Evolutionary conservation across 2,329 filamentous ascomycete species (phyloP), one percentile per base, ranked within the genome.

Genomic region (Coniochaeta sp.): DNA sequence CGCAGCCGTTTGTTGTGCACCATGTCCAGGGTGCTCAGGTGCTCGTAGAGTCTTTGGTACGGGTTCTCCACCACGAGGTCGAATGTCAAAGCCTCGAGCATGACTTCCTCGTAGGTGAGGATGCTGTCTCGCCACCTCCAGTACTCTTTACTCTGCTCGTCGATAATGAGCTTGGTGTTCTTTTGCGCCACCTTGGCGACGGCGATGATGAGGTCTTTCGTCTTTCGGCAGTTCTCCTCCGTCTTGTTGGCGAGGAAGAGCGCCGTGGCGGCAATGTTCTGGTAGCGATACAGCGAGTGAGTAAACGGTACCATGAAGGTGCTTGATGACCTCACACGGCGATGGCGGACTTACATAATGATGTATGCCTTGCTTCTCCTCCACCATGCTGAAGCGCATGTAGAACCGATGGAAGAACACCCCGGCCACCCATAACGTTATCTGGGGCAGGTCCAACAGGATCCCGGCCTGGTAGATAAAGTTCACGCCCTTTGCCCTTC

Each of bases 81-180:
- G 73, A 99, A 99, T 62, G 93, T 98, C 19, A 99, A 80, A 54
- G 87, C 86, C 73, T 98, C 95, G 17, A 99, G 82, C 77, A 99
- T 89, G 50, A 93, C 79, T 71, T 98, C 95, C 75, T 99, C 95
- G 70, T 96, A 91, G 65, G 89, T 88, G 16, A 98, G 79, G 61
- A 99, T 96, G 61, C 89, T 95, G 71, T 99, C 95, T 63, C 92
- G 86, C 95, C 95, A 99, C 69, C 90, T 86, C 95, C 95, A 99
- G 72, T 95, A 99, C 71, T 99, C 95, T 70, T 97, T 98, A 66
- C 90, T 96, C 73, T 98, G 93, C 74, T 98, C 95, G 71, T 99
- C 95, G 58, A 98, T 90, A 59, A 93, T 80, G 62, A 97, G 84
- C 68, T 91, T 90, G 1, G 91, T 81, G 67, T 98, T 93, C 77